Base-by-base conservation (phyloP, 176 grass and related monocot species). In the Saccharum spontaneum region DNA sequence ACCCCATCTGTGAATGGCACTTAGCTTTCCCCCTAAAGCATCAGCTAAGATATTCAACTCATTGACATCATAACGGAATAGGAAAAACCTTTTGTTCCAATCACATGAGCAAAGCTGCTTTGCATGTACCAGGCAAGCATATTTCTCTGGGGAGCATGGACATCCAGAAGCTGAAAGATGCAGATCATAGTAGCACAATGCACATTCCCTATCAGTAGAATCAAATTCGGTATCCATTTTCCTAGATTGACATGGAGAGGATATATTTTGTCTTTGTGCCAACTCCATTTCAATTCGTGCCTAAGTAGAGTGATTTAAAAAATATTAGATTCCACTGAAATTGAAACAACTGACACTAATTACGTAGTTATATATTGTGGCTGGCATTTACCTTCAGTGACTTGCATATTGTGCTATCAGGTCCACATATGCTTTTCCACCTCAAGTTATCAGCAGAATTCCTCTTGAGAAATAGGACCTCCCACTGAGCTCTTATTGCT, bases 1-100 rank as follows among this genome's bases (percentile, higher is more conserved):
- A n/a, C 89, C 96, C 91, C 96, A 98, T 86, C 87, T 94, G 62
- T 95, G 91, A 78, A 98, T 87, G 41, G 93, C 96, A 87, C 96
- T 98, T 76, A 98, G 81, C 86, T 92, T 98, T 20, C 96, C 93
- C 23, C 85, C 86, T 55, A 98, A 88, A 76, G 96, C 96, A 90
- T 98, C 96, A 87, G 90, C 87, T 83, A 98, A 84, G 65, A 98
- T 78, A 83, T 92, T 95, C 23, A 98, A 75, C 78, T 98, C 93
- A 62, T 73, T 83, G 72, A 98, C 90, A 69, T 98, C 93, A 84
- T 93, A 95, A 69, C 93, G 91, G 76, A 94, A 98, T 66, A 95
- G 77, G 76, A 98, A 95, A 44, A 93, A 85, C 50, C 84, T 88
- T 80, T 85, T 90, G 55, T 87, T 86, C 91, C 89, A 92, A 55